Evolutionary conservation across 176 grass and related monocot genomes (phyloP).

Genomic region (Bolboschoenus planiculmis): DNA sequence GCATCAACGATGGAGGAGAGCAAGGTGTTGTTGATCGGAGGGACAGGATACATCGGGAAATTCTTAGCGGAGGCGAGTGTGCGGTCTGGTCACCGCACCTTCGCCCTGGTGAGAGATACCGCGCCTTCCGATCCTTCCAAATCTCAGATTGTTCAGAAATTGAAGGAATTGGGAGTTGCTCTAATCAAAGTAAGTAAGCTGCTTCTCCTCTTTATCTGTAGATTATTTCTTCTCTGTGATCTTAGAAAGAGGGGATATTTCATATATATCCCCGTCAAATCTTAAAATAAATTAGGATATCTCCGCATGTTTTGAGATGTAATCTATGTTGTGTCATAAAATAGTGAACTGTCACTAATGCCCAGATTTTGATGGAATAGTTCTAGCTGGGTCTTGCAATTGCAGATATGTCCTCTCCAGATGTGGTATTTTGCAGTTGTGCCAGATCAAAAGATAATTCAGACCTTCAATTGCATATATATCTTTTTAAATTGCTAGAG

Average conservation of each 20-base stretch:
- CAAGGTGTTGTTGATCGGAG: conserved; percentile 41
- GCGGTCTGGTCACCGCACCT: conserved; percentile 28
- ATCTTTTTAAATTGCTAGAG: not conserved
- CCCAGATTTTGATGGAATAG: not conserved
- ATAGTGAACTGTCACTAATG: not conserved
- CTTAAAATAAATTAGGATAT: not conserved
- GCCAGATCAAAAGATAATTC: not conserved
- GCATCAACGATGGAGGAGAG: conserved; percentile 15
- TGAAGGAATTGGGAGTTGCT: conserved; percentile 18
- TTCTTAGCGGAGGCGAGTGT: conserved; percentile 30
- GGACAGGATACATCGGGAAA: conserved; percentile 42
- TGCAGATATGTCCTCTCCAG: not conserved
- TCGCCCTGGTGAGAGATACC: conserved; percentile 28
- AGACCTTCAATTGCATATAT: not conserved
- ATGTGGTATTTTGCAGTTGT: not conserved
- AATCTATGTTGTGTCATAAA: not conserved
- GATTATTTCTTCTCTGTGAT: not conserved
- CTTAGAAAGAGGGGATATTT: not conserved
- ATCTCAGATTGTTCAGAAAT: conserved; percentile 17
- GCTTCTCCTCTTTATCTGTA: not conserved
- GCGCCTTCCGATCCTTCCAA: conserved; percentile 30
- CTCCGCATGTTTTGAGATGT: not conserved
- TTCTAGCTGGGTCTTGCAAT: not conserved
- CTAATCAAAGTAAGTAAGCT: conserved; percentile 22
- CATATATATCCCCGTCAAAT: not conserved